phyloP scores from a whole-genome alignment of 306 rosid species.

The Purshia tridentata region DNA sequence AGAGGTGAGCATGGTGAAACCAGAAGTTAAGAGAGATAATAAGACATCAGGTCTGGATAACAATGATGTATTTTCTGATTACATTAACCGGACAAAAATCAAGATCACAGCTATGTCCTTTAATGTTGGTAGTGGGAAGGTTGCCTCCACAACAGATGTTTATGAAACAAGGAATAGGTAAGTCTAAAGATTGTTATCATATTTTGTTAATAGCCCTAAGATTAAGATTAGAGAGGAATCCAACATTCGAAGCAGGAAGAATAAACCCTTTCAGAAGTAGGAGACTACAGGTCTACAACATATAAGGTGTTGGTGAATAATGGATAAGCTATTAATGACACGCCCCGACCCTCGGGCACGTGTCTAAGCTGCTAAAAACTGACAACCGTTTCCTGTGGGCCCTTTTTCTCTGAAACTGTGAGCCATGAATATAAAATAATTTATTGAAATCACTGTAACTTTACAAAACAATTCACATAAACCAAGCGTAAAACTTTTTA shows the following conservation, averaged over 20 bases:
- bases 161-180: constrained; percentile 14
- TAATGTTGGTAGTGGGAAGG: constrained; percentile 15
- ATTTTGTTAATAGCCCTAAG: constrained; percentile 26
- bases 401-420: too few species aligned
- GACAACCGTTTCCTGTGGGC: too few species aligned
- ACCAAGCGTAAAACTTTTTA: too few species aligned
- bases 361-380: too few species aligned
- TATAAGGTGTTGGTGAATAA: neutral
- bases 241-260: constrained; percentile 22
- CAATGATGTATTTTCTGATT: constrained; percentile 28
- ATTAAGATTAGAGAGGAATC: constrained; percentile 27
- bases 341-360: too few species aligned
- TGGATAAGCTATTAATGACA: too few species aligned
- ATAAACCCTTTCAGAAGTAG: constrained; percentile 24
- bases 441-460: too few species aligned
- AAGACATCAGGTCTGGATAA: constrained; percentile 12
- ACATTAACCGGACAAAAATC: constrained; percentile 12
- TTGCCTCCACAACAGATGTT: constrained; percentile 14
- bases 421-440: too few species aligned
- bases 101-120: constrained; percentile 26
- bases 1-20: neutral
- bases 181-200: constrained; percentile 21
- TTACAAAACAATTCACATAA: too few species aligned
- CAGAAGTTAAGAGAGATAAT: neutral
- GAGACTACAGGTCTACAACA: neutral